Evolutionary conservation across 2,329 filamentous ascomycete species (phyloP).

Genomic region (Xylaria sp.): DNA sequence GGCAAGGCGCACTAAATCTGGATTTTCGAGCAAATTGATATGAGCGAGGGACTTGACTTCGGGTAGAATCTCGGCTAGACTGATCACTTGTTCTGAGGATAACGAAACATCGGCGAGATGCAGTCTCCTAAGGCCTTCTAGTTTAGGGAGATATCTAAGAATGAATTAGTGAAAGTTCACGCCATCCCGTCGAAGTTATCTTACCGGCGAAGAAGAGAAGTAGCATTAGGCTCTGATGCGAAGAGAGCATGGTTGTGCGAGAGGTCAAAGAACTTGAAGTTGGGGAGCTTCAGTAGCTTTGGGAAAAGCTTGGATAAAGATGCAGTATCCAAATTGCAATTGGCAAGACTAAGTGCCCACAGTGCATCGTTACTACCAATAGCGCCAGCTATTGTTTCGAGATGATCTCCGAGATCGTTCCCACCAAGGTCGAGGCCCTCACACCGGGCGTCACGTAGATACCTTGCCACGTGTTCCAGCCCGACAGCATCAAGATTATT

Average conservation of each 20-base stretch:
- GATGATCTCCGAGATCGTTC: conserved; percentile 69
- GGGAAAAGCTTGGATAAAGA: conserved; percentile 78
- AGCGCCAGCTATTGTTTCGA: conserved; percentile 58
- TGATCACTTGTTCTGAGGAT: conserved; percentile 86
- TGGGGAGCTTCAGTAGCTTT: conserved; percentile 68
- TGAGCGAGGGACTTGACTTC: conserved; percentile 83
- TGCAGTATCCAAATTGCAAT: conserved; percentile 78
- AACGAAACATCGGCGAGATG: conserved; percentile 86
- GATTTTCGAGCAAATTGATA: conserved; percentile 84
- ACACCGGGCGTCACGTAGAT: conserved; percentile 76
- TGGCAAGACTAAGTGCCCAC: conserved; percentile 83
- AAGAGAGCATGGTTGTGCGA: conserved; percentile 89
- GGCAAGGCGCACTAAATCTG: conserved; percentile 71
- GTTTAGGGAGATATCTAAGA: conserved; percentile 75
- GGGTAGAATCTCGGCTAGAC: conserved; percentile 86
- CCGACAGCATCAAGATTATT: conserved; percentile 78
- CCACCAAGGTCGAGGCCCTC: conserved; percentile 89
- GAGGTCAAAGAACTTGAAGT: conserved; percentile 87
- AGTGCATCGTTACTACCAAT: conserved; percentile 63
- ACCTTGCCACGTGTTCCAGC: conserved; percentile 76
- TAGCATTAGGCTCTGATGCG: conserved; percentile 71
- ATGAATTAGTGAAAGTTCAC: conserved; percentile 20
- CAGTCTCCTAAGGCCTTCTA: conserved; percentile 78
- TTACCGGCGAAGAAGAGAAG: conserved; percentile 75
- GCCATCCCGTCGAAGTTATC: conserved; percentile 32